A percentile compares a stretch with the other conserved stretches of the same genome.
These are phyloP conservation scores for Tylopilus balloui DNA, from an alignment of 768 basidiomycete species.

Conservation along the genomic window DNA sequence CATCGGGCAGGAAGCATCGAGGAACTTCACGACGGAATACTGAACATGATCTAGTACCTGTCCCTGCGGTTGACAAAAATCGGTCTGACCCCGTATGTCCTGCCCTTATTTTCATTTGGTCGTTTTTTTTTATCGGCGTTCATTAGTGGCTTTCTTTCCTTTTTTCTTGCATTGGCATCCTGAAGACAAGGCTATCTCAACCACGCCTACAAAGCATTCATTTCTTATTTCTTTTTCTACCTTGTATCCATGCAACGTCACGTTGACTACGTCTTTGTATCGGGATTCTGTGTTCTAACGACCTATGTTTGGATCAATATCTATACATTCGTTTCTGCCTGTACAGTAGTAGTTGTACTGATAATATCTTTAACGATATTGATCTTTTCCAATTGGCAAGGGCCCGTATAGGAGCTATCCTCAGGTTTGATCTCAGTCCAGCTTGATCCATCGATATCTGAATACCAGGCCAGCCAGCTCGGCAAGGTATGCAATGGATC, in stretches of 20 bases:
- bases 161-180: constrained; percentile 8
- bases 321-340: constrained; percentile 4
- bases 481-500: too few relatives aligned
- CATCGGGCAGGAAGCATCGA: constrained; percentile 48
- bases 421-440: too few relatives aligned
- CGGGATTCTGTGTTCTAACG: constrained; percentile 3
- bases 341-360: constrained; percentile 9
- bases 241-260: constrained; percentile 15
- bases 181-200: constrained; percentile 6
- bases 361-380: neutral
- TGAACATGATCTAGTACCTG: constrained; percentile 22
- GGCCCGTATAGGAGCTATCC: too few relatives aligned
- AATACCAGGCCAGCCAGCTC: too few relatives aligned
- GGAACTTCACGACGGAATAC: constrained; percentile 57
- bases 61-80: constrained; percentile 2
- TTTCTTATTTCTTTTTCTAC: neutral
- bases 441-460: too few relatives aligned
- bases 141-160: constrained; percentile 2
- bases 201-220: constrained; percentile 6
- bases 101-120: neutral
- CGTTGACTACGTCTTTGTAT: constrained; percentile 7
- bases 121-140: constrained; percentile 8
- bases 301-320: neutral
- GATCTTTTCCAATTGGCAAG: neutral
- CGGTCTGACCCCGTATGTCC: neutral